Evolutionary conservation across 306 rosid genomes (phyloP).

Genomic region (Prunus armeniaca): DNA sequence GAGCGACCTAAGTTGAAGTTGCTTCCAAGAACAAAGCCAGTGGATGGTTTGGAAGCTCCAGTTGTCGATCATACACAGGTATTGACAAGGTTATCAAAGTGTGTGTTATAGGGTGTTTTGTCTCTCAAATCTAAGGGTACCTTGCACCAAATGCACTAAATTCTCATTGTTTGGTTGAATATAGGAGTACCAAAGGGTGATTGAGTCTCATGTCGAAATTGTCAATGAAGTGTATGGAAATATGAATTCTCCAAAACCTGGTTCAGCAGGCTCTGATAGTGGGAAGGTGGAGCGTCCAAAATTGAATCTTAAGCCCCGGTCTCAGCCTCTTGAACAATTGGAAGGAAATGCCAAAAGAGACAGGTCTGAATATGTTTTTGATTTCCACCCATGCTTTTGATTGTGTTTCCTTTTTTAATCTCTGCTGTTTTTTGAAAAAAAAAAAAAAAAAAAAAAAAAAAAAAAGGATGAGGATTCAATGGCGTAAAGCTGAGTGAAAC

Average conservation of each 20-base stretch:
- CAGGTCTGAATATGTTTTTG: constrained; percentile 47
- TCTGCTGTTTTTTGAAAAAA: background rate
- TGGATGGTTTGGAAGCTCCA: constrained; percentile 50
- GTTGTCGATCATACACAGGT: constrained; percentile 56
- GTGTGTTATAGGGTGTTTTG: background rate
- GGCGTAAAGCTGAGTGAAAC: background rate
- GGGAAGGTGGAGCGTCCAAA: constrained; percentile 78
- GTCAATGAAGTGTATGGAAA: constrained; percentile 46
- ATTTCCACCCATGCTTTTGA: background rate
- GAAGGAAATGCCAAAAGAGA: constrained; percentile 62
- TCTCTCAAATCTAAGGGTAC: background rate
- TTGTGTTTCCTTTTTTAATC: background rate
- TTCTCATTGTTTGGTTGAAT: constrained; percentile 24
- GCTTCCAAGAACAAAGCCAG: constrained; percentile 67
- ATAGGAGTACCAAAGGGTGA: constrained; percentile 41
- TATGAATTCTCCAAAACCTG: constrained; percentile 49
- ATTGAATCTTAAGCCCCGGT: constrained; percentile 85
- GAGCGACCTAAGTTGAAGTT: constrained; percentile 81
- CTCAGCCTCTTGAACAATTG: constrained; percentile 54
- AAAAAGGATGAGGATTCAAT: background rate
- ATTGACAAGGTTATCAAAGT: constrained; percentile 15
- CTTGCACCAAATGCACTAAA: constrained; percentile 13
- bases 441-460: background rate
- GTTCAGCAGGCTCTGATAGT: constrained; percentile 47
- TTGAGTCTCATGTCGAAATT: constrained; percentile 48